Percentiles rank a stretch among this genome's conserved stretches.
These are phyloP conservation scores for Apiospora kogelbergensis DNA, from an alignment of 2,329 filamentous ascomycete genomes.

Conservation along the genomic window DNA sequence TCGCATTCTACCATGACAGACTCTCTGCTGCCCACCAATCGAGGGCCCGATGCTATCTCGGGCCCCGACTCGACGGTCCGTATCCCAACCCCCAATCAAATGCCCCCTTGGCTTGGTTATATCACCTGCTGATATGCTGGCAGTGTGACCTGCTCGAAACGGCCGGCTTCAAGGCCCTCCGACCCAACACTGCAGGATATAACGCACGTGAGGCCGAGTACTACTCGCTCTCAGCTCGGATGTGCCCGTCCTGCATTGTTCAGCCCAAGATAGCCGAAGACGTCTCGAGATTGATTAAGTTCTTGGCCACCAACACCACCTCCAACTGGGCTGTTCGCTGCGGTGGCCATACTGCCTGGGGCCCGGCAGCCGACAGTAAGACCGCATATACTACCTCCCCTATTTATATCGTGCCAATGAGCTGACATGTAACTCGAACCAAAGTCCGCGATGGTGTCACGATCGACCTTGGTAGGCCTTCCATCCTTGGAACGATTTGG, in stretches of 20 bases:
- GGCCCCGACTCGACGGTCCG: not conserved
- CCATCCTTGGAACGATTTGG: not conserved
- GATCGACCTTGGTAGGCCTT: conserved; percentile 8
- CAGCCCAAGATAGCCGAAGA: conserved; percentile 34
- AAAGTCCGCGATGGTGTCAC: conserved; percentile 6
- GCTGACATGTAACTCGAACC: not conserved
- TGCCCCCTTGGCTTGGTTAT: not conserved
- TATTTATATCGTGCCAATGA: not conserved
- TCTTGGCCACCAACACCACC: not conserved
- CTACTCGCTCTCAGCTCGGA: conserved; percentile 36
- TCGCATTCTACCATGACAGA: not conserved
- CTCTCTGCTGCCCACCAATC: not conserved
- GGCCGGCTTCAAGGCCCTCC: not conserved
- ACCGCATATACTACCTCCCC: not conserved
- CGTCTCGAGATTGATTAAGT: conserved; percentile 35
- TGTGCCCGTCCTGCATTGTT: conserved; percentile 36
- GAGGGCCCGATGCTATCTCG: not conserved
- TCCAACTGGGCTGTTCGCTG: conserved; percentile 8
- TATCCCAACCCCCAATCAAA: not conserved
- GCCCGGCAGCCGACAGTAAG: conserved; percentile 10
- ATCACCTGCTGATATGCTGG: not conserved
- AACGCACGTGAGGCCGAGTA: conserved; percentile 32
- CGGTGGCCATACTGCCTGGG: conserved; percentile 8
- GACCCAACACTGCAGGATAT: not conserved
- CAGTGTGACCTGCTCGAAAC: not conserved